Evolutionary conservation across 805 yeast species (phyloP).

Genomic region (Candida qinlingensis): DNA sequence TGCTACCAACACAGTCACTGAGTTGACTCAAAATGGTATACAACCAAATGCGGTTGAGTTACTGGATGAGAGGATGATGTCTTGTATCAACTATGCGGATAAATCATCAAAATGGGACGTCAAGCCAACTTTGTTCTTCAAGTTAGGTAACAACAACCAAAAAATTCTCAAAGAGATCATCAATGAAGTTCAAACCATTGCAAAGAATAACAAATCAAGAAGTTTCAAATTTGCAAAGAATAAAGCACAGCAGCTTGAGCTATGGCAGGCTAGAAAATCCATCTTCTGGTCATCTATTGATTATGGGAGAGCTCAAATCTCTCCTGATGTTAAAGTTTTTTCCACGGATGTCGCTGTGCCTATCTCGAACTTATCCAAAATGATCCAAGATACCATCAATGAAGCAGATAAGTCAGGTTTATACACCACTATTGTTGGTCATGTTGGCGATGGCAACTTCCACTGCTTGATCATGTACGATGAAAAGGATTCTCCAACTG

Average conservation of each 20-base stretch:
- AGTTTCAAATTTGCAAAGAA: constrained; percentile 53
- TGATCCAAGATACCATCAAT: constrained; percentile 55
- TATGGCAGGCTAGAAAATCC: constrained; percentile 73
- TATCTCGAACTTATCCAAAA: constrained; percentile 55
- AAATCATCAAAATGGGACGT: constrained; percentile 49
- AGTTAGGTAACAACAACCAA: constrained; percentile 46
- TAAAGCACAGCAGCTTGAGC: constrained; percentile 52
- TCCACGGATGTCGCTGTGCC: constrained; percentile 85
- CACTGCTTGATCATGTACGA: constrained; percentile 62
- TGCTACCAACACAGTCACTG: constrained; percentile 64
- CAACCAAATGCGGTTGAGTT: constrained; percentile 68
- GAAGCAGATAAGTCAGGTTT: constrained; percentile 52
- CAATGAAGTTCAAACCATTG: constrained; percentile 41
- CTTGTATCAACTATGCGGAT: constrained; percentile 51
- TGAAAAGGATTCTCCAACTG: constrained; percentile 41
- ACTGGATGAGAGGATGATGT: constrained; percentile 66
- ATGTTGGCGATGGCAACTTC: constrained; percentile 81
- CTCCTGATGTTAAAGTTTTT: constrained; percentile 50
- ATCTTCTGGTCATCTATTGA: constrained; percentile 60
- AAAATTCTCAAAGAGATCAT: constrained; percentile 36
- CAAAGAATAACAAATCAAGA: constrained; percentile 43
- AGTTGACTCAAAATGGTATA: constrained; percentile 53
- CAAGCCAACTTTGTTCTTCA: constrained; percentile 55
- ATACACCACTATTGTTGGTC: constrained; percentile 63
- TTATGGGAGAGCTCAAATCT: constrained; percentile 45